phyloP scores from a whole-genome alignment of 208 protist genomes.

The Wallacemonas collosoma region DNA sequence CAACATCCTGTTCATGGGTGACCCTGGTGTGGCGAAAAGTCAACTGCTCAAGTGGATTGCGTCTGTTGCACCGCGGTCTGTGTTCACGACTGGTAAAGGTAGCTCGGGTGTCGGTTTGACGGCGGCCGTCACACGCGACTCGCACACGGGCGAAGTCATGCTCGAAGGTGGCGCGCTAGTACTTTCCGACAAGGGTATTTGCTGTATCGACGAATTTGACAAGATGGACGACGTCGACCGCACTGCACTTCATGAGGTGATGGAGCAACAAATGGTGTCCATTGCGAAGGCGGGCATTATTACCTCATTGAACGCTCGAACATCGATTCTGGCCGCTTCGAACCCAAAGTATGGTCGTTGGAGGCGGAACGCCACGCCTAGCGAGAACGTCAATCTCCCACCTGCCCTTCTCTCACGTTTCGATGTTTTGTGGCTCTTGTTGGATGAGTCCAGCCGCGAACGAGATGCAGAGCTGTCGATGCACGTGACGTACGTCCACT shows the following conservation, averaged over 20 bases:
- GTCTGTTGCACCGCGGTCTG: constrained; percentile 95
- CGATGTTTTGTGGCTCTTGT: constrained; percentile 94
- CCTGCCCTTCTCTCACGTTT: constrained; percentile 98
- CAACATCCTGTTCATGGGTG: constrained; percentile 99
- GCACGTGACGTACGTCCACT: constrained; percentile 92
- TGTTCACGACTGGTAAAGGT: constrained; percentile 99
- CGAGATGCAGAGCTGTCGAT: constrained; percentile 94
- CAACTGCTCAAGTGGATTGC: constrained; percentile 99
- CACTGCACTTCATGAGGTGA: constrained; percentile 98
- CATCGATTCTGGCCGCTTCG: constrained; percentile 98
- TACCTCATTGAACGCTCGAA: constrained; percentile 98
- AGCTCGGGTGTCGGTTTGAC: constrained; percentile 99
- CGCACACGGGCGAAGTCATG: constrained; percentile 95
- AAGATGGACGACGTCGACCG: constrained; percentile 99
- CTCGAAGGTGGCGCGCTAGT: constrained; percentile 98
- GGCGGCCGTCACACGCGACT: constrained; percentile 97
- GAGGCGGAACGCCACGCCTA: constrained; percentile 89
- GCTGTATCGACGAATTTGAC: constrained; percentile 99
- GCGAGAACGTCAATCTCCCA: constrained; percentile 99
- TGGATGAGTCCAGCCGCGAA: constrained; percentile 89
- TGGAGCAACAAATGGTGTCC: constrained; percentile 99
- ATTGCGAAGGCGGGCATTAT: constrained; percentile 99
- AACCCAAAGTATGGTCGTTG: constrained; percentile 98
- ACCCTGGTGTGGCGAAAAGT: constrained; percentile 99
- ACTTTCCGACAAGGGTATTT: constrained; percentile 98